A percentile compares a stretch with the other conserved stretches of the same genome.
Conservation (phyloP, 1,284 basidiomycete species). For the Hemileccinum hortonii region DNA sequence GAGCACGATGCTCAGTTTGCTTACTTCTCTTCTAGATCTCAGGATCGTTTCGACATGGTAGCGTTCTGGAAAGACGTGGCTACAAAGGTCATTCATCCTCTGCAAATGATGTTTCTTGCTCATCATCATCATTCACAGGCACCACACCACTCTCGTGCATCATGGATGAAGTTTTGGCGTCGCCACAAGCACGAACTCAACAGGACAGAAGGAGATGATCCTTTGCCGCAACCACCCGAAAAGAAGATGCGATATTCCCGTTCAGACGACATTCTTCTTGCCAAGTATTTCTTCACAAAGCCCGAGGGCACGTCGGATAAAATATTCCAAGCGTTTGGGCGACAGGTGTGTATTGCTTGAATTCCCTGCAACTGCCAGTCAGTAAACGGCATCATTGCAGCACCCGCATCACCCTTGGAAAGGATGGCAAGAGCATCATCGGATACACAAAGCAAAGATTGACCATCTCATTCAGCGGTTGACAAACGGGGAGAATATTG, state of each 20-base stretch:
- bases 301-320: slow-evolving; percentile 77
- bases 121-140: slow-evolving; percentile 44
- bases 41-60: slow-evolving; percentile 75
- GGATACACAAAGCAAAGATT: slow-evolving; percentile 80
- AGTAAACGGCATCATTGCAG: slow-evolving; percentile 37
- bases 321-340: slow-evolving; percentile 74
- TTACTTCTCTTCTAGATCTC: slow-evolving; percentile 42
- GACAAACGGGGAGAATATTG: slow-evolving; percentile 56
- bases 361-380: neutral
- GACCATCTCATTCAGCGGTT: slow-evolving; percentile 70
- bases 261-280: slow-evolving; percentile 72
- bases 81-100: slow-evolving; percentile 47
- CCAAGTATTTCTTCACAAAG: slow-evolving; percentile 64
- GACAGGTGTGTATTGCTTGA: slow-evolving; percentile 45
- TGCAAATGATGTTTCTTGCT: neutral
- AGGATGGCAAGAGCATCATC: slow-evolving; percentile 84
- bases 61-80: slow-evolving; percentile 84
- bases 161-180: slow-evolving; percentile 88
- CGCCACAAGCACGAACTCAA: slow-evolving; percentile 79
- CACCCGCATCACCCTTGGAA: slow-evolving; percentile 86
- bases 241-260: slow-evolving; percentile 83
- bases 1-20: slow-evolving; percentile 2
- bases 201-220: slow-evolving; percentile 58
- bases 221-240: slow-evolving; percentile 69
- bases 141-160: slow-evolving; percentile 81